These are phyloP conservation scores for Salix purpurea DNA, from an alignment of 345 rosid genomes.

Conservation along the genomic window DNA sequence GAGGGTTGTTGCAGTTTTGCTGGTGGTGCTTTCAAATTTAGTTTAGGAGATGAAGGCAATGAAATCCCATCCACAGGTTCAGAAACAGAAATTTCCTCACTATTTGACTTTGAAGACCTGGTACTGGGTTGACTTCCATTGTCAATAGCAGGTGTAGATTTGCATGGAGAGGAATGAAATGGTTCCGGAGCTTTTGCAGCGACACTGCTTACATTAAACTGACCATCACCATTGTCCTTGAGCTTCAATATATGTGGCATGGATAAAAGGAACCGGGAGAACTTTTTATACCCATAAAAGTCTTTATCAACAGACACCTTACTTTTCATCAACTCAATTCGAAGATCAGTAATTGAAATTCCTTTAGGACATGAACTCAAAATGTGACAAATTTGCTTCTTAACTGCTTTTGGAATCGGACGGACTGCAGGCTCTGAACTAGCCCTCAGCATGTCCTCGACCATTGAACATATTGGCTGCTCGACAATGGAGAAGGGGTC, in stretches of 20 bases:
- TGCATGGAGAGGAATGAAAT: conserved; percentile 8
- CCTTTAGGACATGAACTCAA: conserved; percentile 55
- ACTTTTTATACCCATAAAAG: conserved; percentile 57
- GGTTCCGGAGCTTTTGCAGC: conserved; percentile 30
- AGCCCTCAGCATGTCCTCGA: conserved; percentile 26
- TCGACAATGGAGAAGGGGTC: conserved; percentile 55
- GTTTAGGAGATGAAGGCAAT: too few relatives aligned
- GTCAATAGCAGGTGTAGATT: conserved; percentile 2
- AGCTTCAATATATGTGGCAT: conserved; percentile 60
- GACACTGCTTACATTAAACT: conserved; percentile 26
- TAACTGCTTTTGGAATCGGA: conserved; percentile 44
- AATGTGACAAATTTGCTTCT: conserved; percentile 43
- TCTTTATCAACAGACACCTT: conserved; percentile 42
- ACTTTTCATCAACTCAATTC: conserved; percentile 44
- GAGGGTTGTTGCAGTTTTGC: conserved; percentile 20
- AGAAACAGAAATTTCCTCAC: conserved; percentile 17
- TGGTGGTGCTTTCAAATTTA: too few relatives aligned
- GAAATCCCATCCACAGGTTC: conserved; percentile 17
- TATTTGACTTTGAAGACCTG: conserved; percentile 16
- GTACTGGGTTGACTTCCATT: conserved; percentile 10
- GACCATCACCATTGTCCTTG: conserved; percentile 37
- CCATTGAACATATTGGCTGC: conserved; percentile 24
- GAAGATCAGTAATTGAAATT: conserved; percentile 44
- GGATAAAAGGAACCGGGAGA: conserved; percentile 56
- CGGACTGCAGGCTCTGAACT: conserved; percentile 31